Base-by-base conservation (phyloP, 2,329 filamentous ascomycete species). In the Epichloe amarillans region DNA sequence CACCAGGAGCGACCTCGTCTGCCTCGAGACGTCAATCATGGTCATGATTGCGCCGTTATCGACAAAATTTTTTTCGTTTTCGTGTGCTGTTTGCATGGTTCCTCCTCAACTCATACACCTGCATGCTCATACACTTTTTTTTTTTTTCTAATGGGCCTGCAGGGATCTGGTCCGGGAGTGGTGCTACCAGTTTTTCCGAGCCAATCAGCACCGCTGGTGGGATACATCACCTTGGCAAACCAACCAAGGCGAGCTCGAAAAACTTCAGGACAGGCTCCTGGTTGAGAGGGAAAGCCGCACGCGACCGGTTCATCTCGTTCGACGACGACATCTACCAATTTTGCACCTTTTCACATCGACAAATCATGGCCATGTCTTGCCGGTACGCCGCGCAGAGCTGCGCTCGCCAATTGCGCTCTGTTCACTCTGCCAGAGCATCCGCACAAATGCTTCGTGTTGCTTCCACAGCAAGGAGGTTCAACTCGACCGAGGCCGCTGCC, bases 401-500 rank as follows among this genome's bases (percentile, higher is more conserved):
- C 71, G 76, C 77, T 59, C 76, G 78, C 60, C 77, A 81, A 64
- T 69, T 83, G 59, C 77, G 79, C 63, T 69, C 73, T 55, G 64
- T 69, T 54, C 59, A 65, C 58, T 64, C 72, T 48, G 56, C 75
- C 57, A 70, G 75, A 61, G 66, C 69, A 56, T 71, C 76, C 51
- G 66, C 72, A 72, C 67, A 75, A 67, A 60, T 63, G 52, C 54
- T 68, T 61, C 72, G 72, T 64, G 70, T 69, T 58, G 61, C 69
- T 51, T 64, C 69, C 41, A 65, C 69, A 57, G 66, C 80, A 65
- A 82, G 86, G 72, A 82, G 93, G 79, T 90, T 88, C 85, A 86
- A 93, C 71, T 91, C 88, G 56, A 90, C 88, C 61, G 86, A 90
- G 62, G 82, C 80, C 43, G 59, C 74, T 52, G 68, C 79, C 61